phyloP scores from a whole-genome alignment of 2,329 filamentous ascomycete species.

The Didymella arachidicola region DNA sequence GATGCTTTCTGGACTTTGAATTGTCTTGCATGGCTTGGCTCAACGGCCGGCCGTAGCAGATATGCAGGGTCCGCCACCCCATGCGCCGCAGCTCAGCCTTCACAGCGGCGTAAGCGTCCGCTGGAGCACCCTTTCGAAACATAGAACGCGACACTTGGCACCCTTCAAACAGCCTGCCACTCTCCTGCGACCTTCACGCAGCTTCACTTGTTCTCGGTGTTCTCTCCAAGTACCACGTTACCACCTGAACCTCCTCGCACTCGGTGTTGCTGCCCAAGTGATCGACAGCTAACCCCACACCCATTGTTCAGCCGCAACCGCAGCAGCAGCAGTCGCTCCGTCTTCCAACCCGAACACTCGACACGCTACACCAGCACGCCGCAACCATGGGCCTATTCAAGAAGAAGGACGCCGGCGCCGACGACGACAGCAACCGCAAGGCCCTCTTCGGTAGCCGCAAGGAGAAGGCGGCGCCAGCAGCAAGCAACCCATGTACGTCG shows the following conservation, averaged over 20 bases:
- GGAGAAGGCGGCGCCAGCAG: slow-evolving; percentile 47
- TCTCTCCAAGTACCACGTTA: not conserved
- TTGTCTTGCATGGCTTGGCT: slow-evolving; percentile 12
- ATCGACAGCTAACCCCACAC: slow-evolving; percentile 22
- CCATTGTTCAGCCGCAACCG: slow-evolving; percentile 22
- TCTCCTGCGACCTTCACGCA: slow-evolving; percentile 16
- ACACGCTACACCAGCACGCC: slow-evolving; percentile 1
- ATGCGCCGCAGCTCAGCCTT: slow-evolving; percentile 27
- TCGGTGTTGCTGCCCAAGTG: slow-evolving; percentile 19
- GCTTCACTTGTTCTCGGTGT: not conserved
- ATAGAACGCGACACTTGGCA: slow-evolving; percentile 27
- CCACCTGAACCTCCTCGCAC: not conserved
- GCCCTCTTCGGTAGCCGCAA: slow-evolving; percentile 67
- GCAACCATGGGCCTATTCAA: slow-evolving; percentile 59
- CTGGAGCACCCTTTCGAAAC: slow-evolving; percentile 37
- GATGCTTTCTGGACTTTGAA: not conserved
- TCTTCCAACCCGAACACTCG: not conserved
- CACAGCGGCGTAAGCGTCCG: slow-evolving; percentile 29
- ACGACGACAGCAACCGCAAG: slow-evolving; percentile 62
- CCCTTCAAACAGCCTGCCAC: slow-evolving; percentile 31
- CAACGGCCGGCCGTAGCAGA: slow-evolving; percentile 24
- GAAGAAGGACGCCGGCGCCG: slow-evolving; percentile 62
- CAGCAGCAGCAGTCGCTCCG: not conserved
- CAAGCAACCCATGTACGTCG: slow-evolving; percentile 22
- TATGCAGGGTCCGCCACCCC: slow-evolving; percentile 36